phyloP scores from a whole-genome alignment of 257 asterid genomes.

The Solanum neorickii region DNA sequence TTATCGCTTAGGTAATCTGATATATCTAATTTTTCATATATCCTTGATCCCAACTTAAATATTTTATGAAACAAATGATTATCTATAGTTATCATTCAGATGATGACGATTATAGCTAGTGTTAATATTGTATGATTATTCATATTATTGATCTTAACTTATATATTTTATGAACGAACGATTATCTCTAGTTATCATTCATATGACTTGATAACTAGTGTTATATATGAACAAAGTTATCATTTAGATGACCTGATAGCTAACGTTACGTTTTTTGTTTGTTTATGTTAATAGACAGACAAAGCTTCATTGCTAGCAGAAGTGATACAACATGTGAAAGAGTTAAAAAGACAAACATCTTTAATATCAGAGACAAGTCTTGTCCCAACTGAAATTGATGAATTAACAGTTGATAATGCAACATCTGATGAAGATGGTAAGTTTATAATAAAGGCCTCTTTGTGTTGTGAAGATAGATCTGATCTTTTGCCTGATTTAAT shows the following conservation, averaged over 20 bases:
- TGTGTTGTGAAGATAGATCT: slow-evolving; percentile 79
- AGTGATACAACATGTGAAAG: slow-evolving; percentile 85
- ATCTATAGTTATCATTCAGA: background rate
- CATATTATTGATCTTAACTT: background rate
- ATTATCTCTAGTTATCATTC: background rate
- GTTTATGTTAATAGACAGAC: slow-evolving; percentile 38
- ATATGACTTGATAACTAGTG: background rate
- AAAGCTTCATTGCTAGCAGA: slow-evolving; percentile 91
- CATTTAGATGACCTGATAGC: background rate
- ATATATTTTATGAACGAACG: background rate
- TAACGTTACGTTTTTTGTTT: background rate
- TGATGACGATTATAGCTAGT: background rate
- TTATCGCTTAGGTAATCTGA: background rate
- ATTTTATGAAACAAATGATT: background rate
- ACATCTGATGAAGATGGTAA: slow-evolving; percentile 48
- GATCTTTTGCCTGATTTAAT: slow-evolving; percentile 71
- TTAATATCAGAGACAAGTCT: slow-evolving; percentile 39
- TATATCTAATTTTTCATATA: no score
- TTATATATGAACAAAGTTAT: background rate
- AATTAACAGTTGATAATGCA: slow-evolving; percentile 56
- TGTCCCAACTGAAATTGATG: slow-evolving; percentile 69
- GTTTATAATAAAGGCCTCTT: slow-evolving; percentile 54
- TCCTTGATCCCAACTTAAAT: background rate
- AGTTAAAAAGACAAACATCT: slow-evolving; percentile 65
- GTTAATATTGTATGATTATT: background rate